A percentile compares a stretch with the other conserved stretches of the same genome.
These are phyloP conservation scores for Amanita rubescens DNA, from an alignment of 768 basidiomycete species.

Conservation along the genomic window DNA sequence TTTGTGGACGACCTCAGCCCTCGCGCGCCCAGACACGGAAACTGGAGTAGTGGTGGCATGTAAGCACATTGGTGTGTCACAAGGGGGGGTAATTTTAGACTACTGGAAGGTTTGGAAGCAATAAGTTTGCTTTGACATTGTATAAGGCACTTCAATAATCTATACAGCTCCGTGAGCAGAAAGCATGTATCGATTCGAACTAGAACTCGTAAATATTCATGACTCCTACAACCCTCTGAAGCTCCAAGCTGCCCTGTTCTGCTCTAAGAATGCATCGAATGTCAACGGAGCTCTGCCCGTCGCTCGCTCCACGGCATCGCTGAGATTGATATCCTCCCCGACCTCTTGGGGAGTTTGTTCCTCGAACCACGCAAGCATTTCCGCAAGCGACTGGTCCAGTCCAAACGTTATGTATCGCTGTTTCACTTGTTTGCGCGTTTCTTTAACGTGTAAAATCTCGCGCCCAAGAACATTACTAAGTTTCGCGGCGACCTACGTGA, in stretches of 20 bases:
- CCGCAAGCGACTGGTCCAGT: not conserved
- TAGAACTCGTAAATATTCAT: no score
- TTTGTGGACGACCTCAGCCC: no score
- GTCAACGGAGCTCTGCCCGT: not conserved
- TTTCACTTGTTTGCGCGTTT: not conserved
- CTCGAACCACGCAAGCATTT: not conserved
- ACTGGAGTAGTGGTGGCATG: no score
- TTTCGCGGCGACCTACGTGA: not conserved
- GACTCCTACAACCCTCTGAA: no score
- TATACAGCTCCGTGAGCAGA: no score
- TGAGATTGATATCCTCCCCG: not conserved
- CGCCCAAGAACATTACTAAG: not conserved
- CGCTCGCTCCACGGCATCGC: not conserved
- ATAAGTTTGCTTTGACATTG: no score
- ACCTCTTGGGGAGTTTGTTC: not conserved
- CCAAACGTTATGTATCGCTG: not conserved
- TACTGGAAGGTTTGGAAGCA: no score
- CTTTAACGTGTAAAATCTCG: not conserved
- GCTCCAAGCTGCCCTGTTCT: not conserved
- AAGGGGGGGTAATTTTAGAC: no score
- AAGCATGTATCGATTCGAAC: no score
- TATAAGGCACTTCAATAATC: no score
- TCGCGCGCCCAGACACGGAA: no score
- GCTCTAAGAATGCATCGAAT: not conserved
- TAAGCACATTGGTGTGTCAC: no score